Base-by-base conservation (phyloP, 2,329 filamentous ascomycete species). In the Xylariaceae sp. region DNA sequence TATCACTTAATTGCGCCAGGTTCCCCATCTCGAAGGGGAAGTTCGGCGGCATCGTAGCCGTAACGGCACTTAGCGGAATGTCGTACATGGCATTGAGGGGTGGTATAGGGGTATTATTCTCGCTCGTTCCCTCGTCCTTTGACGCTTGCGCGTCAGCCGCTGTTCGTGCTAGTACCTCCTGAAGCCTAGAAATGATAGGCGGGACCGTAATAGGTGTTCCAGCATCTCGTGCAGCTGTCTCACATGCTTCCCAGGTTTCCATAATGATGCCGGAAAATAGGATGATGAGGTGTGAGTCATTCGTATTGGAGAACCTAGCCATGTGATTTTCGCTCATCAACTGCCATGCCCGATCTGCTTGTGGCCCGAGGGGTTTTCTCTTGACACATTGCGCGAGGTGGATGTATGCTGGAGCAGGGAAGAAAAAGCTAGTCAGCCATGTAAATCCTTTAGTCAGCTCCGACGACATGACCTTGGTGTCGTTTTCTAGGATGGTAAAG, bases 311-410 rank as follows among this genome's bases (percentile, higher is more conserved):
- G 19, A 5, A 37, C 5, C 40, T 25, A 16, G 63, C 64, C 5
- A 66, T 58, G 42, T 64, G 74, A 44, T 75, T 75, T 3, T 69
- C 63, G 51, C 64, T 69, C 67, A 78, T 70, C 1, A 61, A 44
- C 6, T 66, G 51, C 75, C 75, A 79, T 5, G 64, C 63, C 4
- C 53, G 41, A 11, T 59, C 47, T 1, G 70, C 65, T 3, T 68
- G 56, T 3, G 55, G 40, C 27, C 29, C 38, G 3, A 32, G 12
- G 8, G 50, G 49, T 3, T 38, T 47, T 36, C 52, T 16, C 23
- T 29, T 57, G 8, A 73, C 37, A 4, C 66, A 60, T 25, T 67
- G 63, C 1, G 67, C 50, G 4, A 73, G 55, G 27, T 70, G 64
- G 17, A 69, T 55, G 33, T 71, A 73, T 0, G 67, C 69, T 0